These are phyloP conservation scores for Leccinellum luteum DNA, from an alignment of 768 basidiomycete species.

Conservation along the genomic window DNA sequence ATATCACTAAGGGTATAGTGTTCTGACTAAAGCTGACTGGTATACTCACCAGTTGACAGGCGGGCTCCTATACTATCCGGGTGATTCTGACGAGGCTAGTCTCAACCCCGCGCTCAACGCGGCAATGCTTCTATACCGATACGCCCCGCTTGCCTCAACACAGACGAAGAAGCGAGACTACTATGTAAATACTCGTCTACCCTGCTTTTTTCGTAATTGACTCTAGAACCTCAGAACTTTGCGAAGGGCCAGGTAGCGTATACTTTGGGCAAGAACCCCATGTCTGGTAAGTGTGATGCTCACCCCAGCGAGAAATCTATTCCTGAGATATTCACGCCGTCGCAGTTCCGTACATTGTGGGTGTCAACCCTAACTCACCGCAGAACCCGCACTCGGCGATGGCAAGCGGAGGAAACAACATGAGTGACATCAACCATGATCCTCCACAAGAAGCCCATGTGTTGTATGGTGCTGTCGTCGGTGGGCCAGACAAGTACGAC, in stretches of 20 bases:
- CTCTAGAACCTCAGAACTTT: conserved; percentile 47
- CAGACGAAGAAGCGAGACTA: conserved; percentile 58
- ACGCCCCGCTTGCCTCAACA: conserved; percentile 69
- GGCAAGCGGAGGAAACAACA: conserved; percentile 79
- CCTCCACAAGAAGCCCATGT: conserved; percentile 73
- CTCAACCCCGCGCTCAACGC: conserved; percentile 86
- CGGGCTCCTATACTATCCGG: conserved; percentile 78
- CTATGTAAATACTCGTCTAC: conserved; percentile 40
- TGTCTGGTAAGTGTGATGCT: conserved; percentile 56
- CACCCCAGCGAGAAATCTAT: background rate
- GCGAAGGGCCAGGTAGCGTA: conserved; percentile 80
- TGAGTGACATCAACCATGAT: conserved; percentile 63
- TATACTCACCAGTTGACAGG: conserved; percentile 40
- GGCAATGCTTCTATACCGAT: conserved; percentile 79
- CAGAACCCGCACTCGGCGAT: conserved; percentile 88
- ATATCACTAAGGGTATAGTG: conserved; percentile 58
- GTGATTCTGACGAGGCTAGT: conserved; percentile 76
- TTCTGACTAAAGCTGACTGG: background rate
- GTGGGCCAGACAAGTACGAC: conserved; percentile 78
- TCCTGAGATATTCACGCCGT: background rate
- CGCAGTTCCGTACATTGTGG: conserved; percentile 67
- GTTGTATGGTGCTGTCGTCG: conserved; percentile 85
- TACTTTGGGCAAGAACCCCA: conserved; percentile 83
- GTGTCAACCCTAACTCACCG: conserved; percentile 87
- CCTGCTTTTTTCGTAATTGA: conserved; percentile 5